Conservation (phyloP, 1,284 basidiomycete species). For the Tylopilus sp. region DNA sequence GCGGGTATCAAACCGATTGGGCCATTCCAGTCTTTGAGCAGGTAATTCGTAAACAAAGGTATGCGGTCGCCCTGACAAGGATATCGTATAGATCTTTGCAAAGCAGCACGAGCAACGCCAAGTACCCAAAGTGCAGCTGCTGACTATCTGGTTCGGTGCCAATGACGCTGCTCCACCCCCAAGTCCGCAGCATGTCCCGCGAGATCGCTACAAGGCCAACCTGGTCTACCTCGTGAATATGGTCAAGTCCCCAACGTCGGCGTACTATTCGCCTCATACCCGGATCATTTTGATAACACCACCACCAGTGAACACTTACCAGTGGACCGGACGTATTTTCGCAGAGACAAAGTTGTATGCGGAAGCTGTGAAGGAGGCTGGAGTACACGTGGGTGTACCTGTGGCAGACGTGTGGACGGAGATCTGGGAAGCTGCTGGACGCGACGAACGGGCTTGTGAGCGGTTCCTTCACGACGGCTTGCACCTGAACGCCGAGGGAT, state of each 20-base stretch:
- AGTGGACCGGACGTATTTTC: constrained; percentile 60
- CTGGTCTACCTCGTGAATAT: constrained; percentile 59
- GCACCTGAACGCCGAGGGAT: constrained; percentile 71
- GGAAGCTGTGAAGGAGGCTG: constrained; percentile 63
- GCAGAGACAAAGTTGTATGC: constrained; percentile 66
- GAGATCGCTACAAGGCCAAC: constrained; percentile 65
- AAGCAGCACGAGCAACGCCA: constrained; percentile 46
- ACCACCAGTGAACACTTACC: constrained; percentile 72
- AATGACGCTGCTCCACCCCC: constrained; percentile 72
- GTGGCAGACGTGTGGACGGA: constrained; percentile 69
- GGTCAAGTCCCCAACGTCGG: constrained; percentile 58
- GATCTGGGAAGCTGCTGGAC: constrained; percentile 64
- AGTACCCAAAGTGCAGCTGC: constrained; percentile 61
- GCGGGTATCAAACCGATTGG: constrained; percentile 86
- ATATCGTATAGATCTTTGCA: constrained; percentile 47
- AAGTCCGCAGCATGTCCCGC: constrained; percentile 66
- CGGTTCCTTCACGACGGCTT: constrained; percentile 67
- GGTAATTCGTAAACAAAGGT: constrained; percentile 37
- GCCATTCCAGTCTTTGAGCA: constrained; percentile 73
- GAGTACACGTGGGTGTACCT: constrained; percentile 47
- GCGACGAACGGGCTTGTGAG: constrained; percentile 48
- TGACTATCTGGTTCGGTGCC: constrained; percentile 87
- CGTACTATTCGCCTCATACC: constrained; percentile 70
- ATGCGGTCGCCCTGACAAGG: not conserved
- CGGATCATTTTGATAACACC: constrained; percentile 78